Evolutionary conservation across 2,329 filamentous ascomycete genomes (phyloP).

Genomic region (Colletotrichum higginsianum): DNA sequence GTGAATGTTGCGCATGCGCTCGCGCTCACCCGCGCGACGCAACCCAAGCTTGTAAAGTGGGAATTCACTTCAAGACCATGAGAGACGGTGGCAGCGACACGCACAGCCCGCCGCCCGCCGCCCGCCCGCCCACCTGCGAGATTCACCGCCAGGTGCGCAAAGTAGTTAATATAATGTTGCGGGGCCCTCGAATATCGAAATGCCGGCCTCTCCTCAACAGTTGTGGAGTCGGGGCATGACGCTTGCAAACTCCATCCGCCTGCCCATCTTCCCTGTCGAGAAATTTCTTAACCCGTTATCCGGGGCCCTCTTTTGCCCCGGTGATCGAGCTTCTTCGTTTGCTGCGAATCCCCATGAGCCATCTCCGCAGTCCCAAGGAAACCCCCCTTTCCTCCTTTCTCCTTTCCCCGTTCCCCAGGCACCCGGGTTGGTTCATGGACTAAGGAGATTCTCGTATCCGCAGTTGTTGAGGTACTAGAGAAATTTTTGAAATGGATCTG

Average conservation of each 20-base stretch:
- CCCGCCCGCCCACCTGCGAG: neutral
- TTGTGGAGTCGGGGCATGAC: constrained; percentile 9
- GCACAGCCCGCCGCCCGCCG: no score
- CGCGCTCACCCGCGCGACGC: neutral
- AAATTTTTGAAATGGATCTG: neutral
- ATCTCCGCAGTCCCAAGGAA: neutral
- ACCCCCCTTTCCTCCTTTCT: no score
- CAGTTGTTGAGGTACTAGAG: constrained; percentile 26
- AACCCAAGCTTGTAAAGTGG: constrained; percentile 28
- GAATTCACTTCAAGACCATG: neutral
- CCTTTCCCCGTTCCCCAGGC: neutral
- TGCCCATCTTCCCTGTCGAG: neutral
- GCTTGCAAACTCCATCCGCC: neutral
- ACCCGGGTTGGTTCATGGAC: neutral
- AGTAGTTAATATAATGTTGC: constrained; percentile 15
- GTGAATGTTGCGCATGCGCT: neutral
- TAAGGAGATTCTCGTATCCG: constrained; percentile 5
- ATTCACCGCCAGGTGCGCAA: constrained; percentile 17
- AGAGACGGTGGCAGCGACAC: neutral
- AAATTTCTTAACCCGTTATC: neutral
- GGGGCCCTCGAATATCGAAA: neutral
- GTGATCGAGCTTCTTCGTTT: neutral
- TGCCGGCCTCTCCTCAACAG: constrained; percentile 22
- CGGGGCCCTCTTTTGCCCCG: neutral
- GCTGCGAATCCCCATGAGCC: neutral